These are phyloP conservation scores for Metarhizium sp. DNA, from an alignment of 2,329 filamentous ascomycete species.

Conservation along the genomic window DNA sequence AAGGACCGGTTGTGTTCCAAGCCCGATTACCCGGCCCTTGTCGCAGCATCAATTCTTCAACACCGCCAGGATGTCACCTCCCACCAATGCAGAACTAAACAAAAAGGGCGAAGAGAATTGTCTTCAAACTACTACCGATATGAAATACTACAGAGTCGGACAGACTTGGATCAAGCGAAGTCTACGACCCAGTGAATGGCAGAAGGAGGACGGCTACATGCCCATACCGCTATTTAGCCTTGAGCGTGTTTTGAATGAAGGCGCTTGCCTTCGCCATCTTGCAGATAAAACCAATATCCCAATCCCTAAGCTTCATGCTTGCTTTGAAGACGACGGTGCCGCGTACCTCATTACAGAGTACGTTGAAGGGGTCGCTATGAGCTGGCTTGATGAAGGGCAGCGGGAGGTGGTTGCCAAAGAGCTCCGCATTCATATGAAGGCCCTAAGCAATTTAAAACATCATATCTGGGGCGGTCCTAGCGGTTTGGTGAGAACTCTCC, in stretches of 20 bases:
- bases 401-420: slow-evolving; percentile 3
- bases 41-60: too few relatives aligned
- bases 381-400: slow-evolving; percentile 2
- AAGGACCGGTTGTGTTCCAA: too few relatives aligned
- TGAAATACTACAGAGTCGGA: slow-evolving; percentile 7
- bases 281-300: slow-evolving; percentile 10
- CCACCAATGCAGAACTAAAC: slow-evolving; percentile 7
- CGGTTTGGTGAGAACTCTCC: slow-evolving; percentile 3
- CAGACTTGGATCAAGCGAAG: slow-evolving; percentile 9
- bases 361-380: slow-evolving; percentile 10
- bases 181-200: slow-evolving; percentile 9
- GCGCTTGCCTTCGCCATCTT: slow-evolving; percentile 5
- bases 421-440: slow-evolving; percentile 3
- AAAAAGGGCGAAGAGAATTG: slow-evolving; percentile 6
- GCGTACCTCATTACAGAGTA: slow-evolving; percentile 9
- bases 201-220: slow-evolving; percentile 5
- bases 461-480: slow-evolving; percentile 7
- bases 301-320: slow-evolving; percentile 8
- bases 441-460: slow-evolving; percentile 3
- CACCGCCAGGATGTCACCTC: not conserved
- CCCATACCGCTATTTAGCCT: slow-evolving; percentile 5
- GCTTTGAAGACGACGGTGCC: slow-evolving; percentile 11
- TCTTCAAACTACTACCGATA: slow-evolving; percentile 3
- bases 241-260: slow-evolving; percentile 11
- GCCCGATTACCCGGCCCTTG: too few relatives aligned